Base-by-base conservation (phyloP, 768 basidiomycete genomes). In the Russula sp. region DNA sequence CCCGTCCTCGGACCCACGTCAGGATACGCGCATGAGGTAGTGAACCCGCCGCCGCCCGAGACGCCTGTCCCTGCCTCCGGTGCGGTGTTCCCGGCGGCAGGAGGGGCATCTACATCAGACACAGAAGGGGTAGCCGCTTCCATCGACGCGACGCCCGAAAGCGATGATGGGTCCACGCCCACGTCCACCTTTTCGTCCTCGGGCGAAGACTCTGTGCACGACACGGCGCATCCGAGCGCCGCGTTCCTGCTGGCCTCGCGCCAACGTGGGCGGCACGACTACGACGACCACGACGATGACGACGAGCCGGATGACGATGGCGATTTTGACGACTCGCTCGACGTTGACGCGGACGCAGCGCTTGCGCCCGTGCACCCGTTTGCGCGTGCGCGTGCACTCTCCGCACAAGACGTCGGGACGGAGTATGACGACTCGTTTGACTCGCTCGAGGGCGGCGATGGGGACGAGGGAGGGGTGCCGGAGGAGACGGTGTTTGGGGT, bases 401-500 rank as follows among this genome's bases (percentile, higher is more conserved):
- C 62, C 5, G 71, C 54, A n/a, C 40, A 52, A 22, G 44, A 34
- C n/a, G 44, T 34, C n/a, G 32, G 16, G 10, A 51, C 8, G 14
- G 52, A 2, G 77, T 68, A 13, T 6, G 77, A 79, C 22, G 74
- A 71, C 3, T 80, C 84, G 22, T 82, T 82, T n/a, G 79, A 77
- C 18, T 79, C 77, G 32, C 68, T 64, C 16, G 71, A 70, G 20
- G 73, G 70, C 54, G 81, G 80, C 56, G 79, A 82, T 73, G 61
- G 75, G 71, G 13, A 66, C 20, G 31, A 75, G 71, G n/a, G 73
- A 71, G 45, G 18, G 18, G 6, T 65, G 31, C 76, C 78, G 55
- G 84, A 85, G 68, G 86, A 89, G 72, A 89, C 89, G 13, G 73
- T 90, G 58, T 90, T 91, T 73, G 89, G 89, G 16, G 81, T 84